Evolutionary conservation across 768 basidiomycete genomes (phyloP), one percentile per base, ranked within the genome.

Genomic region (Calocybe gangraenosa): DNA sequence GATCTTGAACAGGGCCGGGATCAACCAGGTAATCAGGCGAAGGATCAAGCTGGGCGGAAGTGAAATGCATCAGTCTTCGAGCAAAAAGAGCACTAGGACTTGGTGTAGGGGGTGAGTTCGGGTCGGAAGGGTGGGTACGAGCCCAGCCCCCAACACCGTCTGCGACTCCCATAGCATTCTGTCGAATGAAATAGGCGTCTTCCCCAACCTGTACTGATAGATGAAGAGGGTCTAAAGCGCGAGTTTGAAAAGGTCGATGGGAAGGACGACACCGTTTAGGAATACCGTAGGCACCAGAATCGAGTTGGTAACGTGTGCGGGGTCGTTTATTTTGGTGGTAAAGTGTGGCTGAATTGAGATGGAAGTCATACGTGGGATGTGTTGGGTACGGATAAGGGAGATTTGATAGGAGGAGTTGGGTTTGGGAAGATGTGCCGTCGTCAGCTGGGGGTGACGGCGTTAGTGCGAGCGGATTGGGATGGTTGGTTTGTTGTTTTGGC

Each of bases 141-240:
- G 83, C 75, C 93, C 92, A 96, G 0, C 93, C 93, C 0, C 94
- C 94, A 0, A 97, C 94, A 22, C 94, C 94, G 59, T 97, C 94
- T 3, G 93, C 91, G 7, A 98, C 85, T 14, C 94, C 94, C 73
- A 98, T 84, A 5, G 91, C 88, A 58, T 92, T 87, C 46, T 83
- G 77, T 4, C 79, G 69, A 5, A 90, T 66, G 50, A 91, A 91
- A 58, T 92, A 95, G 3, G 92, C 89, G 58, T 97, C 93, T 62
- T 97, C 93, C 32, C 93, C 93, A 9, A 96, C 83, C 58, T 90
- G 86, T 0, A 86, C 82, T 0, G 87, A 75, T 10, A 85, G 72
- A 19, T 67, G 62, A 2, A 60, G 35, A 9, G 66, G 61, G 14
- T 68, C 64, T 0, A 55, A 42, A 42, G 65, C 34, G 48, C 63